Base-by-base conservation (phyloP, 2,329 filamentous ascomycete species). In the Alternaria gaisen region DNA sequence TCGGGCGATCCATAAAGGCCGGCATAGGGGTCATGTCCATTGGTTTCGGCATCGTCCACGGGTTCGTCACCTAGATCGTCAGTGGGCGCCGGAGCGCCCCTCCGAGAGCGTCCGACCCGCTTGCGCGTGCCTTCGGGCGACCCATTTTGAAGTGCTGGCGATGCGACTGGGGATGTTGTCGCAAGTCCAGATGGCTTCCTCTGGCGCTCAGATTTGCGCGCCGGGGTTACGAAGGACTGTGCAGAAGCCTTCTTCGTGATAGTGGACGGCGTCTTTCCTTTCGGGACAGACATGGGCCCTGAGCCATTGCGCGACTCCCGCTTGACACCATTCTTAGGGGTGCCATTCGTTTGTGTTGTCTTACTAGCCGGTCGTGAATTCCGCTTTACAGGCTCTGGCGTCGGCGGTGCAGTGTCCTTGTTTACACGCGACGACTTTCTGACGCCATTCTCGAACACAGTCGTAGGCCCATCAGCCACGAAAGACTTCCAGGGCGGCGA, bases 401-500 rank as follows among this genome's bases (percentile, higher is more conserved):
- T 83, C 14, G 85, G 83, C 20, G 85, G 73, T 20, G 75, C 68
- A 20, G 70, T 58, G 1, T 77, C 74, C 46, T 64, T 70, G 69
- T 85, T 86, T 54, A 86, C 85, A 68, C 88, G 82, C 50, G 86
- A 85, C 44, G 88, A 90, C 76, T 86, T 87, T 61, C 88, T 82
- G 66, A 83, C 83, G 40, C 88, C 88, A 74, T 87, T 85, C 75
- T 87, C 83, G 46, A 91, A 86, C 76, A 96, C 94, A 0, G 91
- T 91, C 4, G 94, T 95, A 22, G 95, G 95, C 0, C 95, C 95
- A 28, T 97, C 91, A 41, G 91, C 92, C 60, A 86, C 86, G 64
- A 91, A 86, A 73, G 88, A 92, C 82, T 95, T 98, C 95, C 95
- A 99, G 22, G 95, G 95, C 67, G 95, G 95, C 65, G 94, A 98